Evolutionary conservation across 192 early-diverging fungal genomes (phyloP), one percentile per base, ranked within the genome.

Genomic region (Dissophora ornata): DNA sequence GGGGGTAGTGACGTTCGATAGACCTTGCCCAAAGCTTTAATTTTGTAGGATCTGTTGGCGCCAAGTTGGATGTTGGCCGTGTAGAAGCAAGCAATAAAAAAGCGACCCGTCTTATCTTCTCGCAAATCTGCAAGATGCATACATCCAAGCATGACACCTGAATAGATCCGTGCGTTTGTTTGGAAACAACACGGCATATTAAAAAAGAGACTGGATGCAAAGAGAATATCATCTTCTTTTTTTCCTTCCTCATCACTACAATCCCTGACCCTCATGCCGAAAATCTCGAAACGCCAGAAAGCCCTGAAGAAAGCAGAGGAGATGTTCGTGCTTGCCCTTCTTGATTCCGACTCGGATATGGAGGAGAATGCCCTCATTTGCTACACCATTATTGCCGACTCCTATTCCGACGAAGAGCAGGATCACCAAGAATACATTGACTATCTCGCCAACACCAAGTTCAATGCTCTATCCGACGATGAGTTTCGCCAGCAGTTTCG

Each of bases 401-500:
- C 44, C 44, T 45, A 45, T n/a, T 45, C 18, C 44, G 18, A n/a
- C 44, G 18, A n/a, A 45, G 9, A 6, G 18, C 12, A 45, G 44
- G 9, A 45, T 45, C 44, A 45, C 44, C 44, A 16, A 45, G 18
- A 45, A 45, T 5, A 38, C 6, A 38, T 6, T 38, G 44, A n/a
- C 44, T 45, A 45, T 45, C 18, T 45, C 44, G 6, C 18, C 44
- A 45, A 6, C 6, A 45, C 44, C n/a, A n/a, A n/a, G 44, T 45
- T 45, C 18, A 5, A 45, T 16, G 44, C 44, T n/a, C 44, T 45
- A 6, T 12, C 56, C 5, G 56, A 57, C 6, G 25, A 9, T 16
- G 55, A 68, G 38, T 69, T 69, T 46, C 28, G 67, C 22, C 18
- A 46, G 21, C 42, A 38, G 38, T 69, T 60, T 22, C 24, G 67